Evolutionary conservation across 805 yeast species (phyloP).

Genomic region (Kazachstania martiniae): DNA sequence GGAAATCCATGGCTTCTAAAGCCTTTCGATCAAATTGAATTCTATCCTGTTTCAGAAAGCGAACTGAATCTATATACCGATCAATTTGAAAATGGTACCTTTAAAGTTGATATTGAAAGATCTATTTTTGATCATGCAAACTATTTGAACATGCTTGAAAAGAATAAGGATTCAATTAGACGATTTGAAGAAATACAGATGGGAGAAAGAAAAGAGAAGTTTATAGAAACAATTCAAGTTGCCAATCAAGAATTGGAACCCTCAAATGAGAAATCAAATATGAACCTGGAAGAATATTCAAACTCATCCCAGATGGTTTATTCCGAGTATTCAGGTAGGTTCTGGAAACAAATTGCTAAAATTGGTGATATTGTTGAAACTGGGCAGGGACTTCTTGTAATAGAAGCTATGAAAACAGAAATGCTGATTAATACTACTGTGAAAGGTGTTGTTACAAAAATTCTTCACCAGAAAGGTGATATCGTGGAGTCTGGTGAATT

Average conservation of each 20-base stretch:
- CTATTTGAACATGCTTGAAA: constrained; percentile 70
- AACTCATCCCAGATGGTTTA: constrained; percentile 78
- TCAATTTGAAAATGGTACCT: constrained; percentile 72
- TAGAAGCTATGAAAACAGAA: constrained; percentile 98
- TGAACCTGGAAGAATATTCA: constrained; percentile 46
- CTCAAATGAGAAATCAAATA: constrained; percentile 29
- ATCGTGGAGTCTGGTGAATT: constrained; percentile 96
- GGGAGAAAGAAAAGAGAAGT: constrained; percentile 77
- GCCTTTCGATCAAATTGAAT: constrained; percentile 91
- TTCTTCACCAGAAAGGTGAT: constrained; percentile 78
- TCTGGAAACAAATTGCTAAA: constrained; percentile 82
- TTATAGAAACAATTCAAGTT: constrained; percentile 70
- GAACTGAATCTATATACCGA: constrained; percentile 64
- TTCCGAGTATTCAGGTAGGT: constrained; percentile 93
- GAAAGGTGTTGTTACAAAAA: constrained; percentile 60
- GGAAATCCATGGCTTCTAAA: constrained; percentile 80
- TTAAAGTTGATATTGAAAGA: constrained; percentile 62
- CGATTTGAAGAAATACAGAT: constrained; percentile 55
- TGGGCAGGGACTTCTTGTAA: constrained; percentile 76
- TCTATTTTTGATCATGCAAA: constrained; percentile 73
- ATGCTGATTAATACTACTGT: constrained; percentile 73
- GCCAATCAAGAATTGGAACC: constrained; percentile 52
- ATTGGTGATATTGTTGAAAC: constrained; percentile 65
- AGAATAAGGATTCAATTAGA: constrained; percentile 60
- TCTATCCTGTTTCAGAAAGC: constrained; percentile 80